phyloP scores from a whole-genome alignment of 1,284 basidiomycete species.

The Melampsora americana region DNA sequence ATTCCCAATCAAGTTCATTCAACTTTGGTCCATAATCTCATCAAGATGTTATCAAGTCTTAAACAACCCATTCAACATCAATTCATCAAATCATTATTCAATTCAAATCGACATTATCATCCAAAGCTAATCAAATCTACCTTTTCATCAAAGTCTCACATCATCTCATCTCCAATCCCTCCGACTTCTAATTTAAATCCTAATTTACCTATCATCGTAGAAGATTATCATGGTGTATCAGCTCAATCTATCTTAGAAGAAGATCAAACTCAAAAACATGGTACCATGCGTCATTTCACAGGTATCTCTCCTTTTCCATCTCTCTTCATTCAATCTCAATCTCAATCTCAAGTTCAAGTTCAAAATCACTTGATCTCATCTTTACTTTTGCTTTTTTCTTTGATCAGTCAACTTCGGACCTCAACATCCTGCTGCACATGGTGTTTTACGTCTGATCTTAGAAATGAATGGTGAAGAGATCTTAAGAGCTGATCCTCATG shows the following conservation, averaged over 20 bases:
- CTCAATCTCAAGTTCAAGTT: not conserved
- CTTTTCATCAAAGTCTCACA: not conserved
- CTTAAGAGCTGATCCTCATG: slow-evolving; percentile 60
- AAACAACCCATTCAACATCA: too few species aligned
- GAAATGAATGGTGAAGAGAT: slow-evolving; percentile 88
- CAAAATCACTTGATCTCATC: not conserved
- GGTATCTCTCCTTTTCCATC: not conserved
- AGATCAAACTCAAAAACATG: slow-evolving; percentile 27
- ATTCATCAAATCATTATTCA: not conserved
- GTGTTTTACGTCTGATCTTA: slow-evolving; percentile 94
- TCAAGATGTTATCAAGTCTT: too few species aligned
- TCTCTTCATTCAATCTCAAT: not conserved
- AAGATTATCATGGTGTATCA: slow-evolving; percentile 30
- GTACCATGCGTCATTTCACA: slow-evolving; percentile 38
- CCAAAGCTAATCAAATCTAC: not conserved
- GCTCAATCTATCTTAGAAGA: slow-evolving; percentile 28
- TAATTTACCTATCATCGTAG: slow-evolving; percentile 24
- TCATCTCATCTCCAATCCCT: slow-evolving; percentile 7
- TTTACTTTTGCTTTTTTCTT: not conserved
- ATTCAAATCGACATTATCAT: not conserved
- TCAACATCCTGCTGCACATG: slow-evolving; percentile 97
- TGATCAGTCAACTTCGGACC: slow-evolving; percentile 85
- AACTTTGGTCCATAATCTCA: too few species aligned
- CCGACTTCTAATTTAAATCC: not conserved
- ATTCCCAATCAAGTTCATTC: too few species aligned